These are phyloP conservation scores for Lindgomyces ingoldianus DNA, from an alignment of 495 filamentous ascomycete species.

Conservation along the genomic window DNA sequence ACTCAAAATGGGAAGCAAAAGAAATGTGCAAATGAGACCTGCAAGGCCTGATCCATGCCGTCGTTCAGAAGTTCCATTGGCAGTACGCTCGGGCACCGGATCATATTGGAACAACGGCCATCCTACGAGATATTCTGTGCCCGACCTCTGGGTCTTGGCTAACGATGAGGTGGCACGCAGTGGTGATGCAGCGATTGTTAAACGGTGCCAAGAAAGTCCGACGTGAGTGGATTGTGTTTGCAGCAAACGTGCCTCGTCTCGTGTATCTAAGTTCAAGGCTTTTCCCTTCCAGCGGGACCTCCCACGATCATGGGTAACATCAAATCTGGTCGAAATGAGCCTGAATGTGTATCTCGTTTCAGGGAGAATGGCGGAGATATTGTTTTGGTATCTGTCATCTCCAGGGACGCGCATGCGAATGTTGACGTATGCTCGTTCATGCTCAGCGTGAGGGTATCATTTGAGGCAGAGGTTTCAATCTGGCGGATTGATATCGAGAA, in stretches of 20 bases:
- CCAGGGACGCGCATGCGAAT: not conserved
- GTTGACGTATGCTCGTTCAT: not conserved
- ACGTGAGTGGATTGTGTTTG: not conserved
- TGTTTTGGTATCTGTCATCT: slow-evolving; percentile 6
- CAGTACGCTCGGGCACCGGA: not conserved
- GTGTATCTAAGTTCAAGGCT: not conserved
- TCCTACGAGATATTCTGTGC: not conserved
- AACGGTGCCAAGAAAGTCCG: not conserved
- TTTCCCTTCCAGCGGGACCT: not conserved
- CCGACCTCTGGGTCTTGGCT: not conserved
- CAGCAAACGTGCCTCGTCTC: not conserved
- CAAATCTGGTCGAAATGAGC: not conserved
- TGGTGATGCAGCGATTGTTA: not conserved
- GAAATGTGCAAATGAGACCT: not conserved
- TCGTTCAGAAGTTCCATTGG: not conserved
- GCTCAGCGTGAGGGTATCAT: not conserved
- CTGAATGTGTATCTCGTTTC: slow-evolving; percentile 1
- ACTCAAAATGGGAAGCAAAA: not conserved
- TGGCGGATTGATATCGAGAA: not conserved
- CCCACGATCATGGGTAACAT: not conserved
- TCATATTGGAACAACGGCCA: not conserved
- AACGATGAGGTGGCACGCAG: not conserved
- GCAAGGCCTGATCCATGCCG: not conserved
- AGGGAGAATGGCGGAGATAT: not conserved
- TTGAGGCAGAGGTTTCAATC: not conserved